Conservation (phyloP, 768 basidiomycete genomes). For the Calvatia gigantea region DNA sequence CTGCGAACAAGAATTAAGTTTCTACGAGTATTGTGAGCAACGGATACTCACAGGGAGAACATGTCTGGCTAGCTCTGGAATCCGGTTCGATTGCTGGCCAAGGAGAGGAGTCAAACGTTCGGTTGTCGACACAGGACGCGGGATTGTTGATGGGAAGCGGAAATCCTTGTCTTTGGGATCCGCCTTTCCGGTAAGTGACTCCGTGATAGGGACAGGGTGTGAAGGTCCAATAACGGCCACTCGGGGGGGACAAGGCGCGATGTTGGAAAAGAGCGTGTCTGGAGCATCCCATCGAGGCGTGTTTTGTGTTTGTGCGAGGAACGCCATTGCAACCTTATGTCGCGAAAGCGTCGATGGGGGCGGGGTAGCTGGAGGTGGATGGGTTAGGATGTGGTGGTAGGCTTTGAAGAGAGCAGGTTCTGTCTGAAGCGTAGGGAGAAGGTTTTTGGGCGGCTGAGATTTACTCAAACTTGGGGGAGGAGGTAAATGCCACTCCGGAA, state of each 20-base stretch:
- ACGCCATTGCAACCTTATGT: slow-evolving; percentile 73
- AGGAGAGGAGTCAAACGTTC: slow-evolving; percentile 62
- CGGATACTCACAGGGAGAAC: slow-evolving; percentile 60
- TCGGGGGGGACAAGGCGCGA: slow-evolving; percentile 59
- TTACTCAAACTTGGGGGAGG: slow-evolving; percentile 23
- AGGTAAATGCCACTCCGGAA: slow-evolving; percentile 70
- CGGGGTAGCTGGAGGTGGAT: slow-evolving; percentile 51
- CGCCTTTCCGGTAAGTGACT: slow-evolving; percentile 19
- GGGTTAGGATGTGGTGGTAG: slow-evolving; percentile 75
- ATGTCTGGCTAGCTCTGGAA: slow-evolving; percentile 64
- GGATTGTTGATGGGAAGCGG: slow-evolving; percentile 48
- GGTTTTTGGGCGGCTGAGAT: slow-evolving; percentile 19
- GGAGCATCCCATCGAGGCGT: slow-evolving; percentile 66
- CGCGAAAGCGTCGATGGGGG: slow-evolving; percentile 55
- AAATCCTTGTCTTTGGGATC: slow-evolving; percentile 45
- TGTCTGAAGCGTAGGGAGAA: slow-evolving; percentile 46
- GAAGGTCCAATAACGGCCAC: slow-evolving; percentile 63
- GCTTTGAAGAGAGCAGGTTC: slow-evolving; percentile 65
- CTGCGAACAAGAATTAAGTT: slow-evolving; percentile 25
- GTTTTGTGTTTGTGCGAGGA: slow-evolving; percentile 55
- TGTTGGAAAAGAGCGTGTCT: slow-evolving; percentile 59
- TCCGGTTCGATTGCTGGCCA: slow-evolving; percentile 58
- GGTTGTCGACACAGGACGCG: slow-evolving; percentile 38
- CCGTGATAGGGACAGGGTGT: slow-evolving; percentile 50
- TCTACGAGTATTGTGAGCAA: slow-evolving; percentile 3